phyloP scores from a whole-genome alignment of 352 stramenopile species.

The Phytophthora sp. region DNA sequence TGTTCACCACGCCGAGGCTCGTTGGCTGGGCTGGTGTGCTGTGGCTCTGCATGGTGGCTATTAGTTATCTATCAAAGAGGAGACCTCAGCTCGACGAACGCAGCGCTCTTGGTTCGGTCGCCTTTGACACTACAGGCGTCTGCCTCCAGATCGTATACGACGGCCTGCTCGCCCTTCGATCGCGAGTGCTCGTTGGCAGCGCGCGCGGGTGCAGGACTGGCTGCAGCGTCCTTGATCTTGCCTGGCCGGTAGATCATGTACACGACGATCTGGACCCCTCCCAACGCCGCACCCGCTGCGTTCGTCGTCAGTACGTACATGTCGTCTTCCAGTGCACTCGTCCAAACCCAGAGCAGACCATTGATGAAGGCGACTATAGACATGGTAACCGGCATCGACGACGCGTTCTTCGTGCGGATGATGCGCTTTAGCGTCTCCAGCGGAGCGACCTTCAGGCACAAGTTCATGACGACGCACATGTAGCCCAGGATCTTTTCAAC shows the following conservation, averaged over 20 bases:
- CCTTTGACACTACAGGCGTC: neutral
- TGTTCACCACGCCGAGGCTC: neutral
- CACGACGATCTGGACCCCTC: conserved; percentile 23
- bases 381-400: conserved; percentile 35
- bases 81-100: conserved; percentile 11
- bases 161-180: conserved; percentile 19
- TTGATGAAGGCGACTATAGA: conserved; percentile 32
- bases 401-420: conserved; percentile 35
- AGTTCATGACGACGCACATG: conserved; percentile 30
- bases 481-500: conserved; percentile 27
- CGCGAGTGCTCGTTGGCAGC: neutral
- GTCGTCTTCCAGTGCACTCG: conserved; percentile 19
- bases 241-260: conserved; percentile 32
- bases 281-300: conserved; percentile 17
- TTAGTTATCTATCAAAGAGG: neutral
- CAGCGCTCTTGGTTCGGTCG: neutral
- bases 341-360: conserved; percentile 31
- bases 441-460: conserved; percentile 29
- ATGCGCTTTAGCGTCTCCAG: conserved; percentile 35
- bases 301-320: conserved; percentile 42
- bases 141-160: conserved; percentile 23
- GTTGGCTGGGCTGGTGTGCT: neutral
- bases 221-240: conserved; percentile 5
- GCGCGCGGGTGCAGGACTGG: neutral
- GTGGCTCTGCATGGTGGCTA: neutral